These are phyloP conservation scores for Trifolium pratense DNA, from an alignment of 306 rosid genomes.

Conservation along the genomic window DNA sequence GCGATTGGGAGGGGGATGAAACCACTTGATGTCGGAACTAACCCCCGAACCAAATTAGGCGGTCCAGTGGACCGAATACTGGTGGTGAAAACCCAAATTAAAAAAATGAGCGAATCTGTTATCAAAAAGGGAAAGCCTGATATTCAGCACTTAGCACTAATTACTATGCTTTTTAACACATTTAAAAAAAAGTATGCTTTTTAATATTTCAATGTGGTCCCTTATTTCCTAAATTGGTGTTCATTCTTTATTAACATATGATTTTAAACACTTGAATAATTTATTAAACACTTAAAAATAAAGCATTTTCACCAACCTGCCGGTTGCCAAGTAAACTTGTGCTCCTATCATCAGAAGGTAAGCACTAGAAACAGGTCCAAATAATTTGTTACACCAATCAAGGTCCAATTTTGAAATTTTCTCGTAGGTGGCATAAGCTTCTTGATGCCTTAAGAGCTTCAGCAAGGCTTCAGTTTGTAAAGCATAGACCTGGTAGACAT, in stretches of 20 bases:
- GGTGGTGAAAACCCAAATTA: no score
- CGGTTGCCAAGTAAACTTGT: slow-evolving; percentile 71
- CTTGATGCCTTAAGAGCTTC: slow-evolving; percentile 73
- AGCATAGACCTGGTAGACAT: slow-evolving; percentile 64
- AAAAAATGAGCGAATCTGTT: slow-evolving; percentile 5
- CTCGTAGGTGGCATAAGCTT: slow-evolving; percentile 70
- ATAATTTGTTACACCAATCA: slow-evolving; percentile 56
- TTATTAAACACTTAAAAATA: slow-evolving; percentile 2
- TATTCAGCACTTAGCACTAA: slow-evolving; percentile 5
- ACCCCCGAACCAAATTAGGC: no score
- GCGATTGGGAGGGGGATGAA: no score
- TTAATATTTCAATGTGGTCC: slow-evolving; percentile 10
- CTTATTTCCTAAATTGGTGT: neutral
- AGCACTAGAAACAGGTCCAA: slow-evolving; percentile 60
- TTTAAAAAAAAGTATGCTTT: neutral
- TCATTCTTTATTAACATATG: neutral
- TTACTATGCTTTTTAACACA: slow-evolving; percentile 2
- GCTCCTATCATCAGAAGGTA: slow-evolving; percentile 67
- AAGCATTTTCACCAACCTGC: slow-evolving; percentile 69
- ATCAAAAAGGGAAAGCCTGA: neutral
- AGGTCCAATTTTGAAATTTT: slow-evolving; percentile 62
- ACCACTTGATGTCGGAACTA: no score
- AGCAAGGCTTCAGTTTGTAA: slow-evolving; percentile 85
- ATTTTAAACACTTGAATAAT: slow-evolving; percentile 20
- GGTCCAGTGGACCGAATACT: no score